A percentile compares a stretch with the other conserved stretches of the same genome.
Conservation (phyloP, 495 filamentous ascomycete species). For the Chaetomium tenue region DNA sequence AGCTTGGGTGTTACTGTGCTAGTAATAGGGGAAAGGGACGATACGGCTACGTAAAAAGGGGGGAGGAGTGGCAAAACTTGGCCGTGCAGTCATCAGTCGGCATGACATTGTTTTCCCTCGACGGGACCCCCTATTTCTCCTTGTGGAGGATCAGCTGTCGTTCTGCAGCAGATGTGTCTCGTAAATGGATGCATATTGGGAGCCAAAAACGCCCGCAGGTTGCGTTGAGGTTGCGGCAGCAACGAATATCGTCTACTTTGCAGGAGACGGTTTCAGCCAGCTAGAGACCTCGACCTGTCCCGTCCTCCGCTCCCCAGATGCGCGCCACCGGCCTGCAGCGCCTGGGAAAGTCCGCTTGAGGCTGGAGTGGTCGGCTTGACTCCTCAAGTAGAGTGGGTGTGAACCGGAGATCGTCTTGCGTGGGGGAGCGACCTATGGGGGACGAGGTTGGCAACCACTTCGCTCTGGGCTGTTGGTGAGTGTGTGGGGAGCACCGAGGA, state of each 20-base stretch:
- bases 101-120: background rate
- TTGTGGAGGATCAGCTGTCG: conserved; percentile 3
- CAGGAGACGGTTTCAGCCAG: background rate
- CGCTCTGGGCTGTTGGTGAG: background rate
- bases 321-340: background rate
- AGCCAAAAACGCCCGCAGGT: background rate
- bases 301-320: background rate
- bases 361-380: background rate
- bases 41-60: conserved; percentile 2
- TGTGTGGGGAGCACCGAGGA: background rate
- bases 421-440: background rate
- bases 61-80: conserved; percentile 6
- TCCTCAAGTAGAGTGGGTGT: background rate
- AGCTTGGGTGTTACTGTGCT: background rate
- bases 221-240: conserved; percentile 1
- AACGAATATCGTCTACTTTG: background rate
- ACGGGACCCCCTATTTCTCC: background rate
- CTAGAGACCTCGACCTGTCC: background rate
- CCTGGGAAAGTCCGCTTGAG: background rate
- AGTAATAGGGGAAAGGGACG: background rate
- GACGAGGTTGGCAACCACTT: background rate
- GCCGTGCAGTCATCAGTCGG: background rate
- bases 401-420: background rate
- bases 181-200: background rate
- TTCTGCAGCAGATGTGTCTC: conserved; percentile 1